phyloP scores from a whole-genome alignment of 2,329 filamentous ascomycete genomes.

The Madurella mycetomatis region DNA sequence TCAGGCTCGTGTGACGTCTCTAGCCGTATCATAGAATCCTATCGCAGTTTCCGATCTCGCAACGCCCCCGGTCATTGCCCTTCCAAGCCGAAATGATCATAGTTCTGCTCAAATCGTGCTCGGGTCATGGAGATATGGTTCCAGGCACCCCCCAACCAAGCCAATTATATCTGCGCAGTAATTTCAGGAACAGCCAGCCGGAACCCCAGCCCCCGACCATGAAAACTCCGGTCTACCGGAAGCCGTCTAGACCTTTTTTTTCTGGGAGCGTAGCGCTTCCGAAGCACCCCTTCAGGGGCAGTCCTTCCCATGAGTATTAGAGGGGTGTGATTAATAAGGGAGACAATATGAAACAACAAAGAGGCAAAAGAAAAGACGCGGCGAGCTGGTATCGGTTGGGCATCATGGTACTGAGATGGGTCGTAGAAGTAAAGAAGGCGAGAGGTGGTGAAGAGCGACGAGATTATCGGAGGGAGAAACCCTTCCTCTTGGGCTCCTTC shows the following conservation, averaged over 20 bases:
- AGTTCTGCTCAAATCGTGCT: conserved; percentile 16
- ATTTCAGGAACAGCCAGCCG: conserved; percentile 21
- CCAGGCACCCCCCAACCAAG: conserved; percentile 11
- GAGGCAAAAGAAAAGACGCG: conserved; percentile 51
- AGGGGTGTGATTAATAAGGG: conserved; percentile 42
- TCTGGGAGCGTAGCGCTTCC: conserved; percentile 19
- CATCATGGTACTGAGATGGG: conserved; percentile 57
- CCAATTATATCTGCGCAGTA: conserved; percentile 24
- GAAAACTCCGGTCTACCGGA: conserved; percentile 11
- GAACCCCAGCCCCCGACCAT: conserved; percentile 7
- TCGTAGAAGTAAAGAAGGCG: conserved; percentile 30
- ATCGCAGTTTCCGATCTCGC: conserved; percentile 4
- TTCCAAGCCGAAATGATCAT: conserved; percentile 17
- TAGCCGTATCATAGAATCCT: conserved; percentile 3
- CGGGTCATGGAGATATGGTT: conserved; percentile 13
- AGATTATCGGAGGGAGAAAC: conserved; percentile 91
- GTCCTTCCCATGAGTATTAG: conserved; percentile 39
- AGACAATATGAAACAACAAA: conserved; percentile 38
- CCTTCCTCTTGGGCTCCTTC: conserved; percentile 98
- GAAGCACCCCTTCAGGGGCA: conserved; percentile 23
- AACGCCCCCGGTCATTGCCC: conserved; percentile 5
- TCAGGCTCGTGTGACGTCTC: background rate
- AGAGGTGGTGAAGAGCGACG: conserved; percentile 14
- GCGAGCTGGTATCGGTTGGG: conserved; percentile 56
- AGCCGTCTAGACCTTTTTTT: conserved; percentile 11